Base-by-base conservation (phyloP, 1,284 basidiomycete species). In the Entoloma clypeatum region DNA sequence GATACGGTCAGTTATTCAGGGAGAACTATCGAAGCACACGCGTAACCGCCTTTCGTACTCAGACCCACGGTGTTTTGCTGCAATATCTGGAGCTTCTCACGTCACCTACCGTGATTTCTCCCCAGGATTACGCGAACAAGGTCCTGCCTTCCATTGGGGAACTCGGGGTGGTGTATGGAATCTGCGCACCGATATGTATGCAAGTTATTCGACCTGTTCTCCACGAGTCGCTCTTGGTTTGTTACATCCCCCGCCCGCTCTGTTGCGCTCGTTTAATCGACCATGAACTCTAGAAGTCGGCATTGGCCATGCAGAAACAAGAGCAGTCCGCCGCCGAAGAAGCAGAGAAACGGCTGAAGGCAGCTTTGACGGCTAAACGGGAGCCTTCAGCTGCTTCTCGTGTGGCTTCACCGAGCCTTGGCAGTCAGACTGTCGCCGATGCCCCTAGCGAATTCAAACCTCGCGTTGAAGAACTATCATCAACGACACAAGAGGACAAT, bases 141-240 rank as follows among this genome's bases (percentile, higher is more conserved):
- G 67, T 86, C 17, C 60, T 87, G 4, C 92, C 92, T 2, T 67
- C 83, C 11, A 68, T 96, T 5, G 67, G 68, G 1, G 81, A 87
- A 30, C 72, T 97, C 7, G 79, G 81, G 39, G 71, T 75, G 34
- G 71, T 75, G 30, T 94, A 86, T 60, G 86, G 82, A 2, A 77
- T 97, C 36, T 81, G 82, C 46, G 77, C 85, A 26, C 79, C 87
- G 7, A 82, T 93, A 44, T 90, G 90, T 41, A 95, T 96, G 86
- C 89, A 92, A 56, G 86, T 96, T 41, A 76, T 91, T 33, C 80
- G 94, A 7, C 91, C 92, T 3, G 82, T 87, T 44, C 70, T 94
- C 19, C 79, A 86, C 47, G 64, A 67, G 3, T 65, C 72, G 23
- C 68, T 92, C 38, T 63, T 81, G 54, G 85, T 84, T 58, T 52